Base-by-base conservation (phyloP, 2,329 filamentous ascomycete genomes). In the Cytospora leucostoma region DNA sequence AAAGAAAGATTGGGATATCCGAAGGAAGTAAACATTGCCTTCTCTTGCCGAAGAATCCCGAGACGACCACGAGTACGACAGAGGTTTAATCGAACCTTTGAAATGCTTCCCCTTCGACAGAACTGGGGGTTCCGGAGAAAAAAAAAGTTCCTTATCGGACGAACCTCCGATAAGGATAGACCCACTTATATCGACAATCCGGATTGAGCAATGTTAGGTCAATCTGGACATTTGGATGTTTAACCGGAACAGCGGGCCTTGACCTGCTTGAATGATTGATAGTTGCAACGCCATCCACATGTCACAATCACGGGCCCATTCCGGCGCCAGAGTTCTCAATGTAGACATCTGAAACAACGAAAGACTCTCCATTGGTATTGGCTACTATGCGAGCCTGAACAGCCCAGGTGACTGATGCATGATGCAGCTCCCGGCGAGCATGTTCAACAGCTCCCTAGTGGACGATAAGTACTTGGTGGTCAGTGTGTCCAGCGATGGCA, bases 101-200 rank as follows among this genome's bases (percentile, higher is more conserved):
- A 47, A 21, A 47, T 47, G n/a, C 44, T 47, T 47, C 44, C 2
- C 27, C 27, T 27, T 27, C 27, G 4, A 27, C 27, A 27, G 27
- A 27, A 47, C 17, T n/a, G 17, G 8, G 38, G 17, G 38, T n/a
- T 44, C 38, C 38, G 15, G 19, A 21, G 40, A 19, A 44, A 47
- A 47, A 47, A 47, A 47, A 47, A 47, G 44, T 47, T 47, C 49
- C 58, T 60, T 60, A 60, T 60, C 58, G 50, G 4, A 35, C n/a
- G 7, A 10, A 2, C 27, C 2, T 27, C 27, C 49, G 58, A 60
- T 60, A 60, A 60, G 58, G 34, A 54, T 11, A 1, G 27, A 54
- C 27, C 32, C 32, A 54, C 51, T 33, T n/a, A 54, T 19, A 54
- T 10, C 47, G 33, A 27, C 27, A 27, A 2, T 27, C 27, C 27